Evolutionary conservation across 73 alveolate species (phyloP).

Genomic region (Stentor coeruleus): DNA sequence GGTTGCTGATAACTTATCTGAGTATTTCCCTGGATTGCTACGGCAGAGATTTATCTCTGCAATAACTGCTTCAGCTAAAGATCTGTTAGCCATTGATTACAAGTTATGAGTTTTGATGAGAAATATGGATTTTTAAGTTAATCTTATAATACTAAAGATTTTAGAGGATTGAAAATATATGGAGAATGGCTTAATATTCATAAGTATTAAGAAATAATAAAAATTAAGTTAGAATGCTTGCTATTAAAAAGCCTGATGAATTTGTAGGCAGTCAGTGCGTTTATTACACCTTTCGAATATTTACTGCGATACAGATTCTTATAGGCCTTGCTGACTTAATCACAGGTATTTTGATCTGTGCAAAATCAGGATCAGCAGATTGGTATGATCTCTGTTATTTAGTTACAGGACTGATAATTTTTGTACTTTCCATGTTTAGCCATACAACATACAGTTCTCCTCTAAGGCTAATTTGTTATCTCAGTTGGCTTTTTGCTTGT

Average conservation of each 20-base stretch:
- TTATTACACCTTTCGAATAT: neutral
- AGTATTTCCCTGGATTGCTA: neutral
- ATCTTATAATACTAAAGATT: too few relatives aligned
- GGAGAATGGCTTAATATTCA: too few relatives aligned
- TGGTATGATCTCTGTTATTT: neutral
- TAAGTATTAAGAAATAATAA: too few relatives aligned
- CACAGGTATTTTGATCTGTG: neutral
- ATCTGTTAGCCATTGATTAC: too few relatives aligned
- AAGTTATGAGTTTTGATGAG: too few relatives aligned
- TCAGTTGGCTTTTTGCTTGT: neutral
- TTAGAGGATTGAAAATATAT: too few relatives aligned
- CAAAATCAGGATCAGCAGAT: neutral
- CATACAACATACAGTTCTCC: neutral
- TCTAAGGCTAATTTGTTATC: neutral
- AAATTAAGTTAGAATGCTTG: neutral
- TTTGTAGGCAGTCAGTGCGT: neutral
- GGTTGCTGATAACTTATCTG: neutral
- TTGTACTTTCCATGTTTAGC: neutral
- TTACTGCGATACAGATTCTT: neutral
- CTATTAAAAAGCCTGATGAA: neutral
- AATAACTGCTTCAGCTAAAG: too few relatives aligned
- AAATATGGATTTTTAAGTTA: too few relatives aligned
- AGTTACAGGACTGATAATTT: neutral
- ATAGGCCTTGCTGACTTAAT: neutral
- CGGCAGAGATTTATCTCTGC: conserved; percentile 18